Evolutionary conservation across 1,284 basidiomycete species (phyloP).

Genomic region (Moniliella sp.): DNA sequence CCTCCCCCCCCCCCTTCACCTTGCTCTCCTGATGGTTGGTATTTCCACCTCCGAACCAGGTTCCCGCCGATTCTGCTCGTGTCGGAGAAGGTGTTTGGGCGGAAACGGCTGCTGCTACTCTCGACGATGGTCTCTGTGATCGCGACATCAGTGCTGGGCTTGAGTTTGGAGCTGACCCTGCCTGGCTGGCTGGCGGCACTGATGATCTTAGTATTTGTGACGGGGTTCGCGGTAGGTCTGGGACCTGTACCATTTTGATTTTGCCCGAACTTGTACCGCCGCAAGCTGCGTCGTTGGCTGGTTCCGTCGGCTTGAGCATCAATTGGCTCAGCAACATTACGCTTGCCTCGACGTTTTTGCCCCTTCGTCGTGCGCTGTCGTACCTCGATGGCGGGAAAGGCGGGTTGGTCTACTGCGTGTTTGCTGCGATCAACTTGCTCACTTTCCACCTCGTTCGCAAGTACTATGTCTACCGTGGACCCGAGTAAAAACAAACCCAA

Average conservation of each 20-base stretch:
- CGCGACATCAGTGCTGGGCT: slow-evolving; percentile 49
- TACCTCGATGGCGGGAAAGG: slow-evolving; percentile 11
- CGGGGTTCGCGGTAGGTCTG: slow-evolving; percentile 70
- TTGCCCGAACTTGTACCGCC: slow-evolving; percentile 73
- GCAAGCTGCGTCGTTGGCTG: slow-evolving; percentile 61
- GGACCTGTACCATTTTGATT: slow-evolving; percentile 78
- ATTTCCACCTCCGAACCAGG: too few relatives aligned
- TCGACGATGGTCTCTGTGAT: slow-evolving; percentile 43
- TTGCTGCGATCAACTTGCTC: slow-evolving; percentile 9
- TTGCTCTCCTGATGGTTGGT: too few relatives aligned
- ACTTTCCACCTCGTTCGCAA: slow-evolving; percentile 8
- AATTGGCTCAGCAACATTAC: slow-evolving; percentile 69
- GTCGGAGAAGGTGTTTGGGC: slow-evolving; percentile 39
- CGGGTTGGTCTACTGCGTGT: slow-evolving; percentile 17
- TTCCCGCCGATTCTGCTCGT: slow-evolving; percentile 66
- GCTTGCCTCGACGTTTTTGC: slow-evolving; percentile 60
- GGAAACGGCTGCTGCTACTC: slow-evolving; percentile 34
- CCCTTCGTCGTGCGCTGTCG: slow-evolving; percentile 50
- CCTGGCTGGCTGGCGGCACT: slow-evolving; percentile 46
- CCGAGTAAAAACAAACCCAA: too few relatives aligned
- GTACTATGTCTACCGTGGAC: slow-evolving; percentile 12
- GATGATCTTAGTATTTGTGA: slow-evolving; percentile 61
- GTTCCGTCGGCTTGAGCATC: slow-evolving; percentile 58
- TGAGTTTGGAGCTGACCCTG: slow-evolving; percentile 48
- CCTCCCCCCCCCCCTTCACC: too few relatives aligned